Conservation (phyloP, 2,329 filamentous ascomycete species). For the Alternaria arbusti region DNA sequence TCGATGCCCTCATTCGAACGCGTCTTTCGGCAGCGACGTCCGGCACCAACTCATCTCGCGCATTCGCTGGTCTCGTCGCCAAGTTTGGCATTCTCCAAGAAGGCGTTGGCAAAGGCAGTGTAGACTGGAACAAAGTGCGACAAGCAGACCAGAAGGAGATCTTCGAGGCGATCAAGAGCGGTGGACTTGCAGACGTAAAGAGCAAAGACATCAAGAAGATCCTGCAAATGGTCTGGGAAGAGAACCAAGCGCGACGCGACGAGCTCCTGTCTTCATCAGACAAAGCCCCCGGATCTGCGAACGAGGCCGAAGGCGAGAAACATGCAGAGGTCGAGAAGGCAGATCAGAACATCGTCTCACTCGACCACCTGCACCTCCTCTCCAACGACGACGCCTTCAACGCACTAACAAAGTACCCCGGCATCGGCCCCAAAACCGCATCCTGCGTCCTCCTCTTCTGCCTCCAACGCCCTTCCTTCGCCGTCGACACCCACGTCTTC, state of each 20-base stretch:
- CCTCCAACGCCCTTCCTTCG: slow-evolving; percentile 67
- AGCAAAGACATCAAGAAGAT: slow-evolving; percentile 75
- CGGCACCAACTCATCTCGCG: slow-evolving; percentile 66
- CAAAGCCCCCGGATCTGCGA: slow-evolving; percentile 49
- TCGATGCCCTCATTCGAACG: slow-evolving; percentile 69
- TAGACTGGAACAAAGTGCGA: slow-evolving; percentile 76
- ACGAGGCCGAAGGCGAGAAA: slow-evolving; percentile 60
- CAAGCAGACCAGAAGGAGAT: slow-evolving; percentile 65
- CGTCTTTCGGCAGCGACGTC: slow-evolving; percentile 67
- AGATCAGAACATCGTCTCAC: slow-evolving; percentile 66
- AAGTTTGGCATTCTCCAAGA: slow-evolving; percentile 68
- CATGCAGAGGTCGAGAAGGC: slow-evolving; percentile 64
- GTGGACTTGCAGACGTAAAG: slow-evolving; percentile 75
- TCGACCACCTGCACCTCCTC: slow-evolving; percentile 66
- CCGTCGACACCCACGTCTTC: slow-evolving; percentile 72
- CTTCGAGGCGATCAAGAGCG: slow-evolving; percentile 71
- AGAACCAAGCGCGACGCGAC: slow-evolving; percentile 66
- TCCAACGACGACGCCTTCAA: slow-evolving; percentile 64
- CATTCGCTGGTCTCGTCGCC: slow-evolving; percentile 69
- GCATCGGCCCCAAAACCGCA: slow-evolving; percentile 71
- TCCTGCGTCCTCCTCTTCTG: slow-evolving; percentile 71
- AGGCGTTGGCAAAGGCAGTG: slow-evolving; percentile 72
- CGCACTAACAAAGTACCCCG: slow-evolving; percentile 64
- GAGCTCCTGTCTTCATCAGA: slow-evolving; percentile 52
- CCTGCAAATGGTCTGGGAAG: slow-evolving; percentile 72